A percentile compares a stretch with the other conserved stretches of the same genome.
Evolutionary conservation across 129 eudicot genomes (phyloP).

Genomic region (Heracleum sosnowskyi): DNA sequence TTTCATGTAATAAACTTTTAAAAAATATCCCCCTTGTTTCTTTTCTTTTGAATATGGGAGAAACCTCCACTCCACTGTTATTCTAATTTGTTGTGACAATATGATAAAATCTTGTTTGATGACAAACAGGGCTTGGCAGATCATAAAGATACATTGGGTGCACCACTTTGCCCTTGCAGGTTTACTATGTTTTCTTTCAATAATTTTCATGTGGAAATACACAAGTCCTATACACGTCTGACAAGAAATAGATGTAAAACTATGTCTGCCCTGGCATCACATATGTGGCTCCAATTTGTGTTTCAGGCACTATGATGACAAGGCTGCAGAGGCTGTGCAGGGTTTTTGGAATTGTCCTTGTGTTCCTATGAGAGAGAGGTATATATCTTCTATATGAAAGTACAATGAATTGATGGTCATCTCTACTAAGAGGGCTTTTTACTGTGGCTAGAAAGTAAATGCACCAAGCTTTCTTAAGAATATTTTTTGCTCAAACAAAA

Average conservation of each 20-base stretch:
- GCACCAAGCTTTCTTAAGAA: background rate
- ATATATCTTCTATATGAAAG: background rate
- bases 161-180: conserved; percentile 36
- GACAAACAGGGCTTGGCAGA: conserved; percentile 68
- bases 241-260: background rate
- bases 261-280: background rate
- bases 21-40: background rate
- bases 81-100: background rate
- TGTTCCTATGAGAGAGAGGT: conserved; percentile 99
- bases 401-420: background rate
- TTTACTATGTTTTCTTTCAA: background rate
- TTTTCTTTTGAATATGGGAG: background rate
- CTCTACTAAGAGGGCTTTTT: background rate
- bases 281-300: conserved; percentile 9
- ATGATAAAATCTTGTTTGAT: background rate
- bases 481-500: background rate
- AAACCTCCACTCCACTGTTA: background rate
- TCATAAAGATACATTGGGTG: conserved; percentile 33
- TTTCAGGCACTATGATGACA: conserved; percentile 84
- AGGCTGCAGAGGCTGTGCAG: conserved; percentile 68
- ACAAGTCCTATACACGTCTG: background rate
- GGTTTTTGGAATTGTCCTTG: conserved; percentile 99
- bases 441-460: background rate
- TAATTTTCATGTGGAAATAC: background rate
- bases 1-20: background rate